phyloP scores from a whole-genome alignment of 2,329 filamentous ascomycete species.

The Fusarium nygamai region DNA sequence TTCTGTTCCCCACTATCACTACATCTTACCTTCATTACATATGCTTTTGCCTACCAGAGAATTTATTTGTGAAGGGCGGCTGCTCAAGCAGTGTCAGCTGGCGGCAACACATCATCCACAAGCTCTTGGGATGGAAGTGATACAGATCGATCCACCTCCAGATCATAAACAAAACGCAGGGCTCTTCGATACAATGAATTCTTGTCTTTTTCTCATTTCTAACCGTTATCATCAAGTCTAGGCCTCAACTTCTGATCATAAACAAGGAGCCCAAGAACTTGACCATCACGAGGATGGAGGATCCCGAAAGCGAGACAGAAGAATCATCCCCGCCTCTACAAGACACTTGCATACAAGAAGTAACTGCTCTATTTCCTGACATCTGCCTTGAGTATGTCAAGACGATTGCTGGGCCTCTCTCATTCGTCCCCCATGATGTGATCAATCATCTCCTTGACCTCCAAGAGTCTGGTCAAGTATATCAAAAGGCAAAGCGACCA shows the following conservation, averaged over 20 bases:
- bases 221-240: not conserved
- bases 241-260: not conserved
- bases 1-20: not conserved
- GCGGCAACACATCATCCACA: not conserved
- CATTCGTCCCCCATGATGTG: slow-evolving; percentile 45
- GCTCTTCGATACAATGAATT: not conserved
- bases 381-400: slow-evolving; percentile 55
- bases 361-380: slow-evolving; percentile 54
- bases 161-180: not conserved
- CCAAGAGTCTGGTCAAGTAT: slow-evolving; percentile 50
- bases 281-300: slow-evolving; percentile 13
- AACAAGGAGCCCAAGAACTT: not conserved
- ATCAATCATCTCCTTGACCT: slow-evolving; percentile 54
- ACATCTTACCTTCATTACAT: not conserved
- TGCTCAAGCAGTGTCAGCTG: not conserved
- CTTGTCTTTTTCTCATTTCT: slow-evolving; percentile 3
- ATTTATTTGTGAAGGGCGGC: not conserved
- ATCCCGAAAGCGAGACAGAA: not conserved
- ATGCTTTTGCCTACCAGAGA: not conserved
- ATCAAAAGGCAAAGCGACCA: slow-evolving; percentile 45
- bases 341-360: slow-evolving; percentile 23
- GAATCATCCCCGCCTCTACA: not conserved
- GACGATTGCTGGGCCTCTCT: slow-evolving; percentile 38
- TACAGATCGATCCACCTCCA: not conserved
- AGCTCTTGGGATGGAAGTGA: not conserved